These are phyloP conservation scores for Clathrospora elynae DNA, from an alignment of 2,329 filamentous ascomycete species.

Conservation along the genomic window DNA sequence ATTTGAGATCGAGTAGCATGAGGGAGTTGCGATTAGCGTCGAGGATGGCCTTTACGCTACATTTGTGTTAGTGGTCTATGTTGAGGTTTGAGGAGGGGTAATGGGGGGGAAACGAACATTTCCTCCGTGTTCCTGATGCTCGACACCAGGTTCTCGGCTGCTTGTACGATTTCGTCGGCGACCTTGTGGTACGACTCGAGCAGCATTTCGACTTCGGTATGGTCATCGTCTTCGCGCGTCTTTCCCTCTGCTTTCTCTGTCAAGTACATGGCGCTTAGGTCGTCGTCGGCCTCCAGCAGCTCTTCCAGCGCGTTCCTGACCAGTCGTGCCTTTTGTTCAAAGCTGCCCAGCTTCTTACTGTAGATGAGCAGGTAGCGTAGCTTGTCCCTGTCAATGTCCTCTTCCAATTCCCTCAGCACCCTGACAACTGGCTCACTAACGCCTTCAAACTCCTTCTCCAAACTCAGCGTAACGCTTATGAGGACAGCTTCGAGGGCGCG, in stretches of 20 bases:
- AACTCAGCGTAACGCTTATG: constrained; percentile 86
- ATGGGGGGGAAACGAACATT: constrained; percentile 67
- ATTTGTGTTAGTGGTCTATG: constrained; percentile 24
- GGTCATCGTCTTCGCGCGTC: constrained; percentile 77
- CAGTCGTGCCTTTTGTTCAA: constrained; percentile 94
- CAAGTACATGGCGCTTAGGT: constrained; percentile 92
- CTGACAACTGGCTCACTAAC: constrained; percentile 90
- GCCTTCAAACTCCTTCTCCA: constrained; percentile 93
- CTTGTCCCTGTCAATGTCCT: constrained; percentile 95
- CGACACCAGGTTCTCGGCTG: constrained; percentile 88
- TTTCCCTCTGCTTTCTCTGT: constrained; percentile 82
- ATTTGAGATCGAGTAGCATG: constrained; percentile 96
- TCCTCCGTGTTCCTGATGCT: constrained; percentile 98
- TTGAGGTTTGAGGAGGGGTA: background rate
- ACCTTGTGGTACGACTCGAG: constrained; percentile 98
- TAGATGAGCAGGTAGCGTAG: constrained; percentile 87
- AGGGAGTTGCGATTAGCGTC: constrained; percentile 98
- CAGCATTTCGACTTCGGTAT: constrained; percentile 96
- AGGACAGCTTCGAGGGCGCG: constrained; percentile 93
- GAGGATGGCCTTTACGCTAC: constrained; percentile 89
- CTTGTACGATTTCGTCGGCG: constrained; percentile 96
- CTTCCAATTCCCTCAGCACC: constrained; percentile 87
- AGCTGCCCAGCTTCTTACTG: constrained; percentile 93
- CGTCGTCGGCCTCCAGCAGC: constrained; percentile 92
- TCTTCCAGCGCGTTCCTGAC: constrained; percentile 96